Base-by-base conservation (phyloP, 192 early-diverging fungal species). In the Backusella sp. region DNA sequence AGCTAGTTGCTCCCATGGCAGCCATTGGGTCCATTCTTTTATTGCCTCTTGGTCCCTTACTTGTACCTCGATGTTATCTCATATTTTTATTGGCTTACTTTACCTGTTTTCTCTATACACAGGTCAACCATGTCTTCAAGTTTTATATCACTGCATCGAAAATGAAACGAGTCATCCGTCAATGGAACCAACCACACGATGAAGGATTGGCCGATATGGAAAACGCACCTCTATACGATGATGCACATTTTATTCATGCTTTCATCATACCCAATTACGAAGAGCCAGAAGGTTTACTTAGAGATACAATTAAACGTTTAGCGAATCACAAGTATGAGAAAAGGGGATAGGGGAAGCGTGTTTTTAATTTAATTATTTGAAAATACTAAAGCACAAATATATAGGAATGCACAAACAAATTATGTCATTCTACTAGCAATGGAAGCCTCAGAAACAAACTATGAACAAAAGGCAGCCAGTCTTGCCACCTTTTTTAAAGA, bases 231-330 rank as follows among this genome's bases (percentile, higher is more conserved):
- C 39, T 62, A 8, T 62, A 79, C 68, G 76, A 81, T n/a, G 83
- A 80, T 59, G 46, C 72, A 28, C 68, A 79, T 53, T 77, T 90
- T 49, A 75, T 85, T n/a, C 92, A 94, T 81, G 84, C 91, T 36
- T 82, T 94, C 80, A 88, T 94, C 73, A 84, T 94, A 42, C 91
- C 92, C 21, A 90, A 92, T 75, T 94, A 93, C 83, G 86, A 86
- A 65, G 92, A 94, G 76, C 85, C 87, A 23, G 80, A 90, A 76
- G 90, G 88, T 8, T 87, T 91, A 44, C 74, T 94, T 34, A 86
- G 86, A 59, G 90, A 92, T 71, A 94, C 91, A 8, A 87, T 94
- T 52, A 90, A 91, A 73, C 82, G 90, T 52, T 81, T 94, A 17
- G 88, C 89, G 7, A 84, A 86, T 41, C 91, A 93, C 74, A 87